Evolutionary conservation across 1,139 yeast species (phyloP).

Genomic region (Pneumocystis wakefieldiae): DNA sequence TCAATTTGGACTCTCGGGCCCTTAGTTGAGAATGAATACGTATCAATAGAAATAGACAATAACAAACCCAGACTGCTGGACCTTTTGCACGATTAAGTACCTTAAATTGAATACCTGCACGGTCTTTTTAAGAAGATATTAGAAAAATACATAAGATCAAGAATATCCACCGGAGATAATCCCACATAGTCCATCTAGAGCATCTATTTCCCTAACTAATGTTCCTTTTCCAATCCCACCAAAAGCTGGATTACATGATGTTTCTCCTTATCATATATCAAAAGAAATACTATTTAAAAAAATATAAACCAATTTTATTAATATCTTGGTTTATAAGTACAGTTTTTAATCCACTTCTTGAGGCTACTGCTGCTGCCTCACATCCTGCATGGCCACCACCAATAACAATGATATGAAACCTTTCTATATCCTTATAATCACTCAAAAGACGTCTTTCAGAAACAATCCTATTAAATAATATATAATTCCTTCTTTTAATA

Average conservation of each 20-base stretch:
- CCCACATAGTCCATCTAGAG: slow-evolving; percentile 83
- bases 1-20: slow-evolving; percentile 97
- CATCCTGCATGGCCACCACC: slow-evolving; percentile 99
- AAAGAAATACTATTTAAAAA: not conserved
- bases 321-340: slow-evolving; percentile 63
- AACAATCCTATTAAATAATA: not conserved
- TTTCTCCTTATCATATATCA: slow-evolving; percentile 29
- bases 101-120: slow-evolving; percentile 86
- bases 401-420: slow-evolving; percentile 55
- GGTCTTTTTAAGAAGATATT: slow-evolving; percentile 29
- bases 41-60: not conserved
- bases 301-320: slow-evolving; percentile 48
- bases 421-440: not conserved
- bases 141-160: not conserved
- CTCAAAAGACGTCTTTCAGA: not conserved
- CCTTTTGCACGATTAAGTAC: slow-evolving; percentile 79
- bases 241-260: slow-evolving; percentile 94
- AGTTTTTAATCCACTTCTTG: slow-evolving; percentile 64
- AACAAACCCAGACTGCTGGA: slow-evolving; percentile 67
- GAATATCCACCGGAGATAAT: slow-evolving; percentile 35
- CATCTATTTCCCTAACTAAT: slow-evolving; percentile 80
- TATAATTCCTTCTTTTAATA: not conserved
- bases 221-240: slow-evolving; percentile 99
- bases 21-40: not conserved
- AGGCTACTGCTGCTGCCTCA: slow-evolving; percentile 91